A percentile compares a stretch with the other conserved stretches of the same genome.
These are phyloP conservation scores for Lentinula raphanica DNA, from an alignment of 768 basidiomycete species.

Conservation along the genomic window DNA sequence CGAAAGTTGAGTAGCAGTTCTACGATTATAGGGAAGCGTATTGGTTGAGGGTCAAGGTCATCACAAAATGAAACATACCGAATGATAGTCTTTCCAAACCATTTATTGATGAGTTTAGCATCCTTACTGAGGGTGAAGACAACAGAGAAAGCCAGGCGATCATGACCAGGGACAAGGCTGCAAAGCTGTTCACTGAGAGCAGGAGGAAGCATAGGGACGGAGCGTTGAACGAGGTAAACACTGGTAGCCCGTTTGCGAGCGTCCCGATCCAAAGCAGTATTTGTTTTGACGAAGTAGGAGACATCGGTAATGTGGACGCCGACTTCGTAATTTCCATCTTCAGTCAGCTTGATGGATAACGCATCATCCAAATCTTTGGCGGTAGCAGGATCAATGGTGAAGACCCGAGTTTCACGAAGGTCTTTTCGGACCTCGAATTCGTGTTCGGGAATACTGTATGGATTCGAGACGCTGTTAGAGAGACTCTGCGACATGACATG, in stretches of 20 bases:
- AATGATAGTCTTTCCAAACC: conserved; percentile 91
- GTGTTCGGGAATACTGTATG: conserved; percentile 73
- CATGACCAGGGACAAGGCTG: conserved; percentile 82
- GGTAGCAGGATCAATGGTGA: conserved; percentile 87
- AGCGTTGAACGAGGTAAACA: conserved; percentile 93
- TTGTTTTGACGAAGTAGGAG: conserved; percentile 90
- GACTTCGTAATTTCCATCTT: conserved; percentile 89
- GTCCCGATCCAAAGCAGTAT: conserved; percentile 96
- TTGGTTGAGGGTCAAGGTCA: background rate
- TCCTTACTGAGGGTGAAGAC: conserved; percentile 83
- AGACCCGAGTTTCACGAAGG: conserved; percentile 76
- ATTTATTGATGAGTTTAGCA: conserved; percentile 77
- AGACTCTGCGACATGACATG: background rate
- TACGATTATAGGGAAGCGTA: conserved; percentile 23
- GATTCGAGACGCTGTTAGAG: conserved; percentile 14
- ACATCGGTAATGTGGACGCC: conserved; percentile 97
- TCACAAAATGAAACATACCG: conserved; percentile 43
- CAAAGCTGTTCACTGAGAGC: conserved; percentile 90
- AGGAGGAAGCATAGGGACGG: conserved; percentile 96
- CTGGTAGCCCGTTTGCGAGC: conserved; percentile 95
- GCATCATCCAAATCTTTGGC: conserved; percentile 97
- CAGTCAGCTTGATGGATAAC: conserved; percentile 80
- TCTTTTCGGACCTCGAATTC: conserved; percentile 88
- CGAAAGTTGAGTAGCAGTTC: conserved; percentile 81
- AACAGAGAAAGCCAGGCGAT: conserved; percentile 88